These are phyloP conservation scores for Puccinia novopanici DNA, from an alignment of 1,284 basidiomycete species.

Conservation along the genomic window DNA sequence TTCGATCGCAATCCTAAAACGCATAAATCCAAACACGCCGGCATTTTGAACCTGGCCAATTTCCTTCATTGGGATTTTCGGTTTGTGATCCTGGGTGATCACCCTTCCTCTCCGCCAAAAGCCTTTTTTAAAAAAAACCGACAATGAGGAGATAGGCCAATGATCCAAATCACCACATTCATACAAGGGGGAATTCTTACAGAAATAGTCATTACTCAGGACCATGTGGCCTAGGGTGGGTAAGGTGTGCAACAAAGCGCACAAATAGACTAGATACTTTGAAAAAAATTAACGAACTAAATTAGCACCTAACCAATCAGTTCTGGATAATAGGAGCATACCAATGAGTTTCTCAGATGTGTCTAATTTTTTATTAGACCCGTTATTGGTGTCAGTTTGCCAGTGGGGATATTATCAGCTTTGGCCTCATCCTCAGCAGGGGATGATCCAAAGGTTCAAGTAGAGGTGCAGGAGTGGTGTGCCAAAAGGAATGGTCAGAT, in stretches of 20 bases:
- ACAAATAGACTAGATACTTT: slow-evolving; percentile 53
- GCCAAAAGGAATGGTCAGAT: not conserved
- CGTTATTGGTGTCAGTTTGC: slow-evolving; percentile 1
- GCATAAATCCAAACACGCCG: slow-evolving; percentile 55
- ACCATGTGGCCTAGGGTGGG: slow-evolving; percentile 56
- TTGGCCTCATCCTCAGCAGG: slow-evolving; percentile 23
- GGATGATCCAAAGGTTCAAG: slow-evolving; percentile 30
- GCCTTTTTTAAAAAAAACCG: slow-evolving; percentile 5
- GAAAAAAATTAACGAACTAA: slow-evolving; percentile 14
- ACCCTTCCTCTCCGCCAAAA: slow-evolving; percentile 48
- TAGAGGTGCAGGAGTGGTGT: slow-evolving; percentile 29
- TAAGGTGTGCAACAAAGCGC: slow-evolving; percentile 55
- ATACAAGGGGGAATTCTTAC: slow-evolving; percentile 50
- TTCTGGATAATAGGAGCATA: not conserved
- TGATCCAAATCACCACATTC: not conserved
- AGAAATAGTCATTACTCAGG: slow-evolving; percentile 55
- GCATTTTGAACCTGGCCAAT: slow-evolving; percentile 53
- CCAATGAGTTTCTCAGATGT: slow-evolving; percentile 31
- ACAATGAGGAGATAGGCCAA: not conserved
- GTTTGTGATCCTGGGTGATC: slow-evolving; percentile 53
- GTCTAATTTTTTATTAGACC: slow-evolving; percentile 18
- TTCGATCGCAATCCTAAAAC: slow-evolving; percentile 55
- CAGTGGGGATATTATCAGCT: slow-evolving; percentile 1
- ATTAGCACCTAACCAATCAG: slow-evolving; percentile 37
- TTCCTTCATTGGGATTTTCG: slow-evolving; percentile 56